phyloP scores from a whole-genome alignment of 1,139 yeast genomes.

The Debaryomycetaceae sp. region DNA sequence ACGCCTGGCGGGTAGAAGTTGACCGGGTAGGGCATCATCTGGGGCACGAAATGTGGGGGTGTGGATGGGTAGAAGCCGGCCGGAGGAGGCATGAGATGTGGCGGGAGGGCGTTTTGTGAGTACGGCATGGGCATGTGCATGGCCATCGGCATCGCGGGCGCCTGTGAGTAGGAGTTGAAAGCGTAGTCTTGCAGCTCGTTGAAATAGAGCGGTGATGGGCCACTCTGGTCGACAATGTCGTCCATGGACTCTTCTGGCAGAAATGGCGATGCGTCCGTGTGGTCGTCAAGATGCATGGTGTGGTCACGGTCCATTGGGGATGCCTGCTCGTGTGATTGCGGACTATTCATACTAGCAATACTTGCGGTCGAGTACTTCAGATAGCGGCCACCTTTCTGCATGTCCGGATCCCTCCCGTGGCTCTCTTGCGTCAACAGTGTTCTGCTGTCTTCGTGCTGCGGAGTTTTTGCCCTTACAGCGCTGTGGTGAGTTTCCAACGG shows the following conservation, averaged over 20 bases:
- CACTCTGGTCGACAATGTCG: neutral
- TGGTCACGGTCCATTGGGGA: neutral
- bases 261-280: neutral
- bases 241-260: neutral
- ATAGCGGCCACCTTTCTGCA: neutral
- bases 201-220: neutral
- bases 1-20: conserved; percentile 3
- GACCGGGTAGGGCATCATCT: conserved; percentile 1
- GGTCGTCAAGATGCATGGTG: neutral
- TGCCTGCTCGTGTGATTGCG: neutral
- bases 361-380: neutral
- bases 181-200: neutral
- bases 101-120: neutral
- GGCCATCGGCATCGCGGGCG: conserved; percentile 2
- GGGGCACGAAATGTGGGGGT: conserved; percentile 1
- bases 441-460: neutral
- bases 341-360: neutral
- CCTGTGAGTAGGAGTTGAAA: neutral
- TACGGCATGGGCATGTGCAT: conserved; percentile 5
- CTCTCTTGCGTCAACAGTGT: neutral
- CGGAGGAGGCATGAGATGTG: conserved; percentile 3
- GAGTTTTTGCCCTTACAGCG: neutral
- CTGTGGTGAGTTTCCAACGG: neutral
- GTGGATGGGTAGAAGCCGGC: conserved; percentile 3
- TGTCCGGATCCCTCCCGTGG: neutral